Base-by-base conservation (phyloP, 2,329 filamentous ascomycete species). In the Colletotrichum sp. region DNA sequence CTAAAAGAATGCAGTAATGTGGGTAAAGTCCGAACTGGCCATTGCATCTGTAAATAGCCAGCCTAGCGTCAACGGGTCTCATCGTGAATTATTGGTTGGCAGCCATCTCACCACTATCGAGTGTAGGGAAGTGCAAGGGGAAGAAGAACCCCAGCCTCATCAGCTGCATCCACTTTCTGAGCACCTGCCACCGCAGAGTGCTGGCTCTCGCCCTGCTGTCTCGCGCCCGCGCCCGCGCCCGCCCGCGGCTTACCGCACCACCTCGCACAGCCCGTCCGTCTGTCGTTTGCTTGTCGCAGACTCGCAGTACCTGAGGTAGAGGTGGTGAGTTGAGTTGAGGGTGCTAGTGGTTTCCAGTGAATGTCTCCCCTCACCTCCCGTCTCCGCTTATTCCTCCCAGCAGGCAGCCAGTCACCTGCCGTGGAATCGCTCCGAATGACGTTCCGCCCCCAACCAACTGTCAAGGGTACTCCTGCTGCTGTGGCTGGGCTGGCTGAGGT, bases 401-500 rank as follows among this genome's bases (percentile, higher is more conserved):
- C 28, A 21, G 36, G 28, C 32, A 71, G 52, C 72, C 68, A 71
- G 68, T 75, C 49, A 71, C 21, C 36, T n/a, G 49, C 57, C 34
- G 59, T 28, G 60, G 21, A 36, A 8, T 62, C 57, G 55, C 59
- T 16, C 55, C 63, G 32, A 69, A 73, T 74, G 70, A 76, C 74
- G 70, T 76, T 60, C 64, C 65, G 70, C 64, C 74, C 74, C 70
- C 73, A 73, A 60, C 73, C 65, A 62, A 73, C 59, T 63, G 34
- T 15, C 71, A 28, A 63, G 59, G 67, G 59, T 71, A 30, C 30
- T 10, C 68, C 36, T 36, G 60, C 44, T 60, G 52, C 26, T 76
- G 74, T 75, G 74, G 70, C 60, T 73, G 65, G 39, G 70, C 39
- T 49, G 36, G 71, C 70, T 64, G 64, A 62, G 63, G 63, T 68